Percentiles rank a stretch among this genome's conserved stretches.
Evolutionary conservation across 78 protist species (phyloP).

Genomic region (Pelomyxa schiedti): DNA sequence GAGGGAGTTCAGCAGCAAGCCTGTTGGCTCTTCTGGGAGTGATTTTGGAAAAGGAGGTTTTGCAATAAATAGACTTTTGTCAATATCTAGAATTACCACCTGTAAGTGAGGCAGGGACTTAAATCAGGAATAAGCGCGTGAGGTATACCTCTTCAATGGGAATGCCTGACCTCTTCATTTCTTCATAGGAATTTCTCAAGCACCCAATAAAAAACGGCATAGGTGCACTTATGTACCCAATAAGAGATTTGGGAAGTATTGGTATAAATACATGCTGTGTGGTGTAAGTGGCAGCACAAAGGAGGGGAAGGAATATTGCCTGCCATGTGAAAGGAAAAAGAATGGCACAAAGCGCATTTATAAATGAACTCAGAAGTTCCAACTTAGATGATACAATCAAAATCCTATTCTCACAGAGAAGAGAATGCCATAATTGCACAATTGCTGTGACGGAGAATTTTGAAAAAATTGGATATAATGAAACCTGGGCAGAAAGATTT

Average conservation of each 20-base stretch:
- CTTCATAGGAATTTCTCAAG: neutral
- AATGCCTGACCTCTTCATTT: neutral
- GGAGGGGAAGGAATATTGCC: neutral
- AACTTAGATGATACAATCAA: neutral
- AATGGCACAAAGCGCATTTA: neutral
- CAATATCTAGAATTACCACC: no score
- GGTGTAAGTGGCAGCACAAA: neutral
- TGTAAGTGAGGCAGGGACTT: no score
- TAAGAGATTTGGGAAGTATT: neutral
- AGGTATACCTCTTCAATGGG: neutral
- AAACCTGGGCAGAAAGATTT: neutral
- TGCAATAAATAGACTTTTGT: no score
- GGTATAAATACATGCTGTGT: conserved; percentile 7
- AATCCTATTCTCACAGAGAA: neutral
- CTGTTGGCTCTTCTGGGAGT: neutral
- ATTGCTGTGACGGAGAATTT: neutral
- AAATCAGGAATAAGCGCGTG: no score
- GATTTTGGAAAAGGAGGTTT: no score
- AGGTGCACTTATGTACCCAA: neutral
- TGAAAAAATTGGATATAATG: neutral
- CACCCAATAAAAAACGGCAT: conserved; percentile 6
- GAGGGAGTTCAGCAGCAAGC: neutral
- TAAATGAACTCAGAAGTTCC: neutral
- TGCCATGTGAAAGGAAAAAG: conserved; percentile 2
- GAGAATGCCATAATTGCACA: neutral